Evolutionary conservation across 2,329 filamentous ascomycete genomes (phyloP).

Genomic region (Drechslerella stenobrocha): DNA sequence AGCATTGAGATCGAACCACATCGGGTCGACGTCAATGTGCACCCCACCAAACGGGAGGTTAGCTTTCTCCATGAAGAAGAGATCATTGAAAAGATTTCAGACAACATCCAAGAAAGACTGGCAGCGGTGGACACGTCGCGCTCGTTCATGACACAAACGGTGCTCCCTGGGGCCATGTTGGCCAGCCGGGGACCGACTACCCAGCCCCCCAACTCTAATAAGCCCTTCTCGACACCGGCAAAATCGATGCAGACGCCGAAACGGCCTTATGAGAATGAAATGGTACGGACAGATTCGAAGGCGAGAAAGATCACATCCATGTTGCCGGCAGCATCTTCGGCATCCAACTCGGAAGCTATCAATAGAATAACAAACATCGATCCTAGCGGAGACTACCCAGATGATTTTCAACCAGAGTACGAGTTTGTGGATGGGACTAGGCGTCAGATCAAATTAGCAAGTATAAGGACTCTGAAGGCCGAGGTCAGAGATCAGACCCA

Average conservation of each 20-base stretch:
- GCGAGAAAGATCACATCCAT: conserved; percentile 95
- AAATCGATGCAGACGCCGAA: conserved; percentile 55
- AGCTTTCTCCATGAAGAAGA: conserved; percentile 98
- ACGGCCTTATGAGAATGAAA: conserved; percentile 77
- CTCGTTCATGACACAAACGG: conserved; percentile 89
- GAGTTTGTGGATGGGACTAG: conserved; percentile 65
- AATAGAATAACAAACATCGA: conserved; percentile 53
- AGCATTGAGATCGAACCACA: conserved; percentile 89
- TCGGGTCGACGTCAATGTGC: conserved; percentile 93
- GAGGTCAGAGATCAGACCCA: conserved; percentile 81
- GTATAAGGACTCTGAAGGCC: conserved; percentile 79
- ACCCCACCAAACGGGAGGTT: conserved; percentile 94
- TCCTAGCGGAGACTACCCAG: conserved; percentile 18
- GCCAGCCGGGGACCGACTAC: conserved; percentile 28
- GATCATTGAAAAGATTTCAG: conserved; percentile 83
- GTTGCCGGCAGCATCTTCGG: conserved; percentile 64
- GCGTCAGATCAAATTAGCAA: conserved; percentile 62
- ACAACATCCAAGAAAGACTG: conserved; percentile 74
- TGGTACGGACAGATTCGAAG: conserved; percentile 85
- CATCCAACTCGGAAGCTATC: conserved; percentile 52
- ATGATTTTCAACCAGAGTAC: conserved; percentile 61
- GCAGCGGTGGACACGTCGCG: conserved; percentile 89
- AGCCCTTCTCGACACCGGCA: conserved; percentile 49
- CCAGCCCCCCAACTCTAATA: conserved; percentile 53
- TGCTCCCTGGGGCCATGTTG: conserved; percentile 69